These are phyloP conservation scores for Scenedesmus sp. DNA, from an alignment of 163 green algal genomes.

Conservation along the genomic window DNA sequence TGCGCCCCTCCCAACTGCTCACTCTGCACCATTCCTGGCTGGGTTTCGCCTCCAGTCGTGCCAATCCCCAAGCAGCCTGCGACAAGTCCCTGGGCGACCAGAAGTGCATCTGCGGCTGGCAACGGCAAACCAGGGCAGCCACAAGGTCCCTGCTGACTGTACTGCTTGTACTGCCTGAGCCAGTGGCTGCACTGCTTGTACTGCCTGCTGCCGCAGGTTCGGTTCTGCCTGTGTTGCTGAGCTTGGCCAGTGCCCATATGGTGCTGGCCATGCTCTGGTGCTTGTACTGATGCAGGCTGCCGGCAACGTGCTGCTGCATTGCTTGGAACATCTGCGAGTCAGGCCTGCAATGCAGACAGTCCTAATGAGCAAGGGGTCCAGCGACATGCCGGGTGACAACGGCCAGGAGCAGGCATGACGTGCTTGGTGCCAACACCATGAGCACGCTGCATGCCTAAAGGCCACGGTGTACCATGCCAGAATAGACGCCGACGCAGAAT, in stretches of 20 bases:
- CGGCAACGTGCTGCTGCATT: slow-evolving; percentile 12
- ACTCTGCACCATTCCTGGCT: slow-evolving; percentile 12
- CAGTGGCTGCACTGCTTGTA: background rate
- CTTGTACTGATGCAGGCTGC: slow-evolving; percentile 38
- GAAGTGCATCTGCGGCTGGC: slow-evolving; percentile 29
- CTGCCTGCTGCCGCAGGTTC: background rate
- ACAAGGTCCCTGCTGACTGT: background rate
- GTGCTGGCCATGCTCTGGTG: slow-evolving; percentile 50
- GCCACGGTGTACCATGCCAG: too few relatives aligned
- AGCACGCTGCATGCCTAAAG: background rate
- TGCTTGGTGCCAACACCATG: background rate
- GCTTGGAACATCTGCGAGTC: background rate
- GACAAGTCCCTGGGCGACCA: slow-evolving; percentile 14
- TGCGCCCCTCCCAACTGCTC: background rate
- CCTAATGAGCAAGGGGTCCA: too few relatives aligned
- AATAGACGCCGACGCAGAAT: too few relatives aligned
- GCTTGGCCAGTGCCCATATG: slow-evolving; percentile 53
- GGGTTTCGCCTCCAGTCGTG: background rate
- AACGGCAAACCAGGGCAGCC: background rate
- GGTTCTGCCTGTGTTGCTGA: background rate
- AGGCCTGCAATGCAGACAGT: background rate
- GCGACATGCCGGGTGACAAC: too few relatives aligned
- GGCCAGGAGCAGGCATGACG: too few relatives aligned
- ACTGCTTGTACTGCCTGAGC: slow-evolving; percentile 21
- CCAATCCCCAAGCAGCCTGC: slow-evolving; percentile 32